A percentile compares a stretch with the other conserved stretches of the same genome.
phyloP scores from a whole-genome alignment of 148 eudicot genomes.

The Talinum fruticosum region DNA sequence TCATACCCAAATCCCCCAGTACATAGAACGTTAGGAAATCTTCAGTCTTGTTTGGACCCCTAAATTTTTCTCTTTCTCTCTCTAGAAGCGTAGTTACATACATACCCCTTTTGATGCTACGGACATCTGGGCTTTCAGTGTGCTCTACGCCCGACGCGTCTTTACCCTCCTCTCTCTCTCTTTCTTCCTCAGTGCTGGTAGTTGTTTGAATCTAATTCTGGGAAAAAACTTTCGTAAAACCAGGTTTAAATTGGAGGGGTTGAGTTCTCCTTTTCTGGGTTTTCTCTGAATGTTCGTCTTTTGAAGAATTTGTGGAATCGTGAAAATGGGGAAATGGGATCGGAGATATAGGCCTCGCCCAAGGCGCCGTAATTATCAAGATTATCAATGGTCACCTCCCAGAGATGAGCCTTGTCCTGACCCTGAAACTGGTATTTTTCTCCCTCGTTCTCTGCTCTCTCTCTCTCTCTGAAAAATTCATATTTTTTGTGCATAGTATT shows the following conservation, averaged over 20 bases:
- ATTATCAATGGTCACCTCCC: conserved; percentile 41
- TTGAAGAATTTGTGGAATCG: background rate
- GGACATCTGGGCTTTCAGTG: background rate
- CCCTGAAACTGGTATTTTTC: conserved; percentile 30
- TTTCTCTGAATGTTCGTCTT: background rate
- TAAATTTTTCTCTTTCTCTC: background rate
- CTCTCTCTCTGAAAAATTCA: background rate
- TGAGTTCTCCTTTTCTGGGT: background rate
- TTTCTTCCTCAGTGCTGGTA: background rate
- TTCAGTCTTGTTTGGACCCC: conserved; percentile 1
- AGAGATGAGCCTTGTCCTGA: conserved; percentile 34
- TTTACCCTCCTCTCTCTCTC: background rate
- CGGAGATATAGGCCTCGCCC: conserved; percentile 23
- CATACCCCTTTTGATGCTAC: background rate
- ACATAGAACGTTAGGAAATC: background rate
- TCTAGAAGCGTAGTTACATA: background rate
- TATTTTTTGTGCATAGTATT: background rate
- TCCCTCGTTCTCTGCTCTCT: background rate
- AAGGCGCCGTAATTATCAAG: conserved; percentile 27
- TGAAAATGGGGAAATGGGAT: conserved; percentile 32
- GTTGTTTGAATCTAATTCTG: background rate
- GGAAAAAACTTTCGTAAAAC: background rate
- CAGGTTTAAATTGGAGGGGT: background rate
- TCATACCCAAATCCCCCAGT: too few relatives aligned
- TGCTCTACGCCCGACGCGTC: background rate